phyloP scores from a whole-genome alignment of 768 basidiomycete genomes.

The Amanita pseudoporphyria region DNA sequence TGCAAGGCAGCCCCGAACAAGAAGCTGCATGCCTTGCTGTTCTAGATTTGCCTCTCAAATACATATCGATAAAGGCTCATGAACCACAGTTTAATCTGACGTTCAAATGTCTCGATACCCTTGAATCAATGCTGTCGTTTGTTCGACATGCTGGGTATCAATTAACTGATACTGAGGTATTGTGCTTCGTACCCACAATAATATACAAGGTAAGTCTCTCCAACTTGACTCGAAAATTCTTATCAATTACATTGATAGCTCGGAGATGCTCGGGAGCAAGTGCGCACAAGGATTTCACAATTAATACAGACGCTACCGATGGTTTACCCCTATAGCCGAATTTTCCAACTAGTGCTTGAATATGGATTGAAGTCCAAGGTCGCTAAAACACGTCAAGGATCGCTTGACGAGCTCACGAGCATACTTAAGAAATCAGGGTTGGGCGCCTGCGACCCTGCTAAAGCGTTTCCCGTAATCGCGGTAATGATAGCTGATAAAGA shows the following conservation, averaged over 20 bases:
- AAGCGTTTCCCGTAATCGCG: conserved; percentile 71
- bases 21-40: conserved; percentile 71
- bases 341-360: conserved; percentile 82
- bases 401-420: conserved; percentile 70
- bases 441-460: conserved; percentile 69
- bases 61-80: conserved; percentile 81
- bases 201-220: conserved; percentile 65
- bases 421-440: conserved; percentile 79
- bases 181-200: conserved; percentile 83
- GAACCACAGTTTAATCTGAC: conserved; percentile 87
- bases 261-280: conserved; percentile 83
- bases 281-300: conserved; percentile 69
- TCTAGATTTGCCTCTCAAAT: conserved; percentile 88
- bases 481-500: conserved; percentile 85
- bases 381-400: conserved; percentile 83
- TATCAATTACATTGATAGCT: conserved; percentile 41
- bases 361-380: conserved; percentile 87
- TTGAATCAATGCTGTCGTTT: conserved; percentile 71
- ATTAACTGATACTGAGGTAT: conserved; percentile 77
- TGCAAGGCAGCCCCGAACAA: conserved; percentile 46
- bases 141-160: conserved; percentile 66
- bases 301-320: conserved; percentile 81
- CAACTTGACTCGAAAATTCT: not conserved
- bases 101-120: conserved; percentile 80
- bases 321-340: conserved; percentile 87